These are phyloP conservation scores for Lignosus rhinocerotis DNA, from an alignment of 1,284 basidiomycete genomes.

Conservation along the genomic window DNA sequence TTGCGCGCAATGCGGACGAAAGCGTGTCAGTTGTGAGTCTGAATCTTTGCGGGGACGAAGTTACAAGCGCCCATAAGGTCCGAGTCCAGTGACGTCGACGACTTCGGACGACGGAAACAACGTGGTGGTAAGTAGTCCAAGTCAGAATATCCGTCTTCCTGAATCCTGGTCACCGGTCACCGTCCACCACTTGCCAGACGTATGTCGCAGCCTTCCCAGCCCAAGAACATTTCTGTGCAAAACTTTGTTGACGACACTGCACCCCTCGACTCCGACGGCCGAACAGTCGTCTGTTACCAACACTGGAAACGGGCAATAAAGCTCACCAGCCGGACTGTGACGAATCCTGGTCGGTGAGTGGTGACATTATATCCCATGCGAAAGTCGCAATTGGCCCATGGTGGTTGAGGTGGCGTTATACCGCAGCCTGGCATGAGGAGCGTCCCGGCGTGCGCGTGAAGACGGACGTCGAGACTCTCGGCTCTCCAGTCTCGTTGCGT, in stretches of 20 bases:
- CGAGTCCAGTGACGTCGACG: not conserved
- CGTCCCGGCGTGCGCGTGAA: too few relatives aligned
- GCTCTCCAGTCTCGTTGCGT: too few relatives aligned
- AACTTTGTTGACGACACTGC: conserved; percentile 20
- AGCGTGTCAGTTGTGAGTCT: too few relatives aligned
- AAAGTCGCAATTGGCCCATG: not conserved
- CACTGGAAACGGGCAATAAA: conserved; percentile 29
- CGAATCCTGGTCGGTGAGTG: conserved; percentile 36
- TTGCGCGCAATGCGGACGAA: too few relatives aligned
- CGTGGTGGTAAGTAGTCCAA: too few relatives aligned
- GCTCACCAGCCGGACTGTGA: conserved; percentile 28
- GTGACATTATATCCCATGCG: not conserved
- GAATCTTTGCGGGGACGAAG: too few relatives aligned
- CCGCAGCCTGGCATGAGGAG: too few relatives aligned
- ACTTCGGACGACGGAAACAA: not conserved
- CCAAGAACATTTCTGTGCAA: conserved; percentile 1
- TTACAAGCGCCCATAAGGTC: too few relatives aligned
- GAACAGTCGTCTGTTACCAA: conserved; percentile 30
- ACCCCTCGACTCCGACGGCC: conserved; percentile 28
- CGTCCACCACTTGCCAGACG: not conserved
- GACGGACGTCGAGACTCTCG: too few relatives aligned
- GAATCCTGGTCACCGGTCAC: too few relatives aligned
- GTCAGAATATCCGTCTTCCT: not conserved
- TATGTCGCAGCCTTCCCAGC: conserved; percentile 9
- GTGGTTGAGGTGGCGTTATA: too few relatives aligned